Base-by-base conservation (phyloP, 108 stramenopile species). In the Nitzschia sp. region DNA sequence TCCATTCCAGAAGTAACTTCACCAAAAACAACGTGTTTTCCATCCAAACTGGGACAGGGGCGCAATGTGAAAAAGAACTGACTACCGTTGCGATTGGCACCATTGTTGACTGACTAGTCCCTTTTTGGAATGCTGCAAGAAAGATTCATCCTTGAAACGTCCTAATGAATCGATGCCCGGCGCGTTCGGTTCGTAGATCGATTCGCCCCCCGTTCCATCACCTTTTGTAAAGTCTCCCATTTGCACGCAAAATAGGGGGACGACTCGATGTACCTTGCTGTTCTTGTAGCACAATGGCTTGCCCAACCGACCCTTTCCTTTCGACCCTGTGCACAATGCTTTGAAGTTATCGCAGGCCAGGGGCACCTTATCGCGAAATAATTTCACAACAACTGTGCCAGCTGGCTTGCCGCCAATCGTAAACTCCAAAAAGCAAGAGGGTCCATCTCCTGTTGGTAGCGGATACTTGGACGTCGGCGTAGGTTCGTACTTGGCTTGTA, bases 21-120 rank as follows among this genome's bases (percentile, higher is more conserved):
- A 2, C 96, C 96, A 78, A 97, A 97, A 19, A 97, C 92, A 25
- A 86, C 82, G 81, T 94, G 92, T 63, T 95, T 93, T 28, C 92
- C 93, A 70, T 97, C 86, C 59, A 97, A 79, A 63, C 83, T 68
- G 11, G 78, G 60, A 8, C 76, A 46, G 21, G 65, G 63, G 45
- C 45, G 64, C 31, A 85, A 59, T 26, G 92, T 90, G 53, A 95
- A 82, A 64, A 92, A 90, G 64, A 95, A 90, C 77, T 95, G 94
- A 28, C 75, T 78, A 18, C 76, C 72, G 77, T 95, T 95, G 18
- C 68, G 56, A 77, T 95, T 91, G 1, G 82, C 64, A 19, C 94
- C 94, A 42, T 54, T 68, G 53, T 95, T 95, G 25, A 91, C 94
- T 91, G 11, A 95, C 65, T 25, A 90, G 47, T 17, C 91, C 90